Evolutionary conservation across 2,329 filamentous ascomycete genomes (phyloP).

Genomic region (Cladophialophora bantiana): DNA sequence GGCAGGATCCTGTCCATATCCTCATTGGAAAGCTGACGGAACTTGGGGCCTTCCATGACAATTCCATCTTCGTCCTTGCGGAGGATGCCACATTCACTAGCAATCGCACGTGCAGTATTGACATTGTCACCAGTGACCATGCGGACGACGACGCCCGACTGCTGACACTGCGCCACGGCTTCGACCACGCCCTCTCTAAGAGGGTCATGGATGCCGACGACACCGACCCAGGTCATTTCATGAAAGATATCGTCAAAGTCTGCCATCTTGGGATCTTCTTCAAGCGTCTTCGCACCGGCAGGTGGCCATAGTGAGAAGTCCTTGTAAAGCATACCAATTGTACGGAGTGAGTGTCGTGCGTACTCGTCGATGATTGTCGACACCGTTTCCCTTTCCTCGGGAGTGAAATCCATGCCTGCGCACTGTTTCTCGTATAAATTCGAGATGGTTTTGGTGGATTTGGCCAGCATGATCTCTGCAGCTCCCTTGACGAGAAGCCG

Average conservation of each 20-base stretch:
- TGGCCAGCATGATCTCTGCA: slow-evolving; percentile 54
- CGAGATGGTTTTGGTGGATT: slow-evolving; percentile 46
- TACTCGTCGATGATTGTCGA: slow-evolving; percentile 51
- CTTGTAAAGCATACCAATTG: slow-evolving; percentile 75
- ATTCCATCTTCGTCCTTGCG: slow-evolving; percentile 61
- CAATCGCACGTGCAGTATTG: slow-evolving; percentile 75
- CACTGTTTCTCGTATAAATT: slow-evolving; percentile 41
- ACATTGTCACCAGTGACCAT: slow-evolving; percentile 79
- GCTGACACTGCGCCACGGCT: slow-evolving; percentile 71
- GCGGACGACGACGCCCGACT: slow-evolving; percentile 73
- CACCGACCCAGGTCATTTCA: slow-evolving; percentile 74
- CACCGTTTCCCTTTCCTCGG: slow-evolving; percentile 42
- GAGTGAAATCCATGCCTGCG: slow-evolving; percentile 36
- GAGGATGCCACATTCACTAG: slow-evolving; percentile 74
- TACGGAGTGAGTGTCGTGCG: slow-evolving; percentile 69
- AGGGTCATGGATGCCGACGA: slow-evolving; percentile 78
- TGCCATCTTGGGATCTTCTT: slow-evolving; percentile 68
- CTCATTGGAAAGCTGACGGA: slow-evolving; percentile 66
- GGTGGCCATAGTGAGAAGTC: slow-evolving; percentile 76
- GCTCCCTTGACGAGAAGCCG: slow-evolving; percentile 58
- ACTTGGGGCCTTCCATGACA: slow-evolving; percentile 73
- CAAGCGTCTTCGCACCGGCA: slow-evolving; percentile 59
- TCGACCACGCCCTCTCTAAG: slow-evolving; percentile 71
- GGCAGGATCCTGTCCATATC: slow-evolving; percentile 67
- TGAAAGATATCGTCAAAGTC: slow-evolving; percentile 73